Evolutionary conservation across 768 basidiomycete genomes (phyloP), one percentile per base, ranked within the genome.

Genomic region (Royoungia palumana): DNA sequence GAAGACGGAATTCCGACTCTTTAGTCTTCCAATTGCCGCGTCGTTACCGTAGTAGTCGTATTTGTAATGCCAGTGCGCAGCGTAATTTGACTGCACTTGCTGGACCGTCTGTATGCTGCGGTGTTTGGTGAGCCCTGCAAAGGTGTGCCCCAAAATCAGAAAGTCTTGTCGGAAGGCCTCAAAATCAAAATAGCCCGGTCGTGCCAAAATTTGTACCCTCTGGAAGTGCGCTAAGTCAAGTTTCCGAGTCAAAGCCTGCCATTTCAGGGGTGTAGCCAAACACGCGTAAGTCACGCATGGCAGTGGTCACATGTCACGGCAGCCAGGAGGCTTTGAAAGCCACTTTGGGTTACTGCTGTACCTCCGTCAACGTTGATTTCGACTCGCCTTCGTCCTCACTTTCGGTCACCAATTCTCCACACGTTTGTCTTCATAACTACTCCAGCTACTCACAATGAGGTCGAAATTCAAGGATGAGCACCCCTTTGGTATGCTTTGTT

Each of bases 401-500:
- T 41, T 16, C 40, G 17, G 30, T 46, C 46, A 50, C 22, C 44
- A 41, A 34, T 42, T 39, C n/a, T 44, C 38, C 24, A 37, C 36
- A 47, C 54, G 17, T 38, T 44, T 42, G 22, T 8, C 19, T 47
- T 37, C n/a, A 17, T 39, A 45, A 54, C 49, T 41, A 11, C 27
- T 44, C 6, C 36, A 51, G 5, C 16, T 25, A 44, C 27, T 24
- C 49, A 61, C 74, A 50, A 92, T 92, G 89, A 83, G 89, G 71
- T 92, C 91, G 66, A 94, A 94, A 74, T 94, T 94, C 78, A 94
- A 94, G 84, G 95, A 97, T 73, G 95, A 98, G 74, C 95, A 99
- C 71, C 92, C 92, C 54, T 98, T 97, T 69, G 95, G 95, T 95
- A 57, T 63, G 59, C 55, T 52, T 51, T 55, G 50, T 52, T 61